A percentile compares a stretch with the other conserved stretches of the same genome.
Conservation (phyloP, 2,329 filamentous ascomycete species). For the Podosphaera fusca region DNA sequence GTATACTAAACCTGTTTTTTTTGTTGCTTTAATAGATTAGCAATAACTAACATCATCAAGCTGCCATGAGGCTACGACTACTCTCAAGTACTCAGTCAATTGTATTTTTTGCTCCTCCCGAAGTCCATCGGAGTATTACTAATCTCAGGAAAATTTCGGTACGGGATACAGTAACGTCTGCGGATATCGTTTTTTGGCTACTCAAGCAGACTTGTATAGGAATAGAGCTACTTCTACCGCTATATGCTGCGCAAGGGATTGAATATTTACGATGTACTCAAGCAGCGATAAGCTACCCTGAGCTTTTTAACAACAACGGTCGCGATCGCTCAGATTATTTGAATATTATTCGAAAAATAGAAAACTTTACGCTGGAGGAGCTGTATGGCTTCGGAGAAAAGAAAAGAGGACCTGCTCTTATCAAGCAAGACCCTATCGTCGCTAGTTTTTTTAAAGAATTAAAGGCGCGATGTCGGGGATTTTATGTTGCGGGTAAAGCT, state of each 20-base stretch:
- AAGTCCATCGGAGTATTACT: constrained; percentile 25
- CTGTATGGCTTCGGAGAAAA: constrained; percentile 26
- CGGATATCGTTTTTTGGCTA: constrained; percentile 36
- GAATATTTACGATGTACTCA: constrained; percentile 35
- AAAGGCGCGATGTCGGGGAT: background rate
- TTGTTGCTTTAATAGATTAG: background rate
- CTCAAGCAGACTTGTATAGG: constrained; percentile 36
- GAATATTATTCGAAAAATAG: constrained; percentile 23
- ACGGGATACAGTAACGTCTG: constrained; percentile 1
- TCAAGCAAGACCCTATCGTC: background rate
- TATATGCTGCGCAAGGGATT: constrained; percentile 34
- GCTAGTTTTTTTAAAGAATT: background rate
- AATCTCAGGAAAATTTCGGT: constrained; percentile 19
- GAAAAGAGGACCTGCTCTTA: background rate
- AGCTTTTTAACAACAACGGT: constrained; percentile 19
- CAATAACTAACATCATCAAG: constrained; percentile 16
- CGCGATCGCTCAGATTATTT: constrained; percentile 21
- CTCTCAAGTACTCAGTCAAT: constrained; percentile 20
- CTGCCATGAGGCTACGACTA: constrained; percentile 41
- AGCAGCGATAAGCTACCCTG: constrained; percentile 20
- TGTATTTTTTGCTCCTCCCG: constrained; percentile 12
- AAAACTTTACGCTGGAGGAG: constrained; percentile 31
- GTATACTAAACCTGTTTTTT: constrained; percentile 1
- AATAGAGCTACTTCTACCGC: constrained; percentile 32
- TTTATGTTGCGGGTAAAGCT: too few relatives aligned